These are phyloP conservation scores for Dendrobium officinale DNA, from an alignment of 106 monocot species.

Conservation along the genomic window DNA sequence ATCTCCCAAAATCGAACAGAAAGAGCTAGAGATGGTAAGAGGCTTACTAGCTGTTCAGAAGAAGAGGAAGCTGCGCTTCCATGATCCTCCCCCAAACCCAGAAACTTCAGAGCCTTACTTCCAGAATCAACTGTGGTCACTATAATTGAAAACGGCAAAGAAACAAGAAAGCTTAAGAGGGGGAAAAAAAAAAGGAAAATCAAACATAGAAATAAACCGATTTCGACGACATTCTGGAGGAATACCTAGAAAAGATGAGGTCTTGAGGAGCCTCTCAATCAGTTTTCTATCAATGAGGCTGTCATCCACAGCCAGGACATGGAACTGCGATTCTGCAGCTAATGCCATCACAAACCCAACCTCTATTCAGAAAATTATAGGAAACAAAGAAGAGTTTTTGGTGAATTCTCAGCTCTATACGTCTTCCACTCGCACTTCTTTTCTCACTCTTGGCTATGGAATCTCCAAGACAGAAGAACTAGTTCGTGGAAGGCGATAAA, in stretches of 20 bases:
- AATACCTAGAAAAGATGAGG: constrained; percentile 48
- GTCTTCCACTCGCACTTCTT: not conserved
- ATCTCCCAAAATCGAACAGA: not conserved
- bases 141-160: not conserved
- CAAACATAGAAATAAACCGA: not conserved
- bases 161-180: not conserved
- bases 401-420: not conserved
- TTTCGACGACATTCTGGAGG: not conserved
- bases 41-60: constrained; percentile 5
- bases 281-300: constrained; percentile 52
- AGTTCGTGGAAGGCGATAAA: not conserved
- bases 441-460: not conserved
- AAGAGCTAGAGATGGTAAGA: not conserved
- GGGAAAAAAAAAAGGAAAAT: not conserved
- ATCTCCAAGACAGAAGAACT: not conserved
- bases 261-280: constrained; percentile 52
- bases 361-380: not conserved
- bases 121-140: constrained; percentile 53
- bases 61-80: constrained; percentile 5
- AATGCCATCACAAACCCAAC: not conserved
- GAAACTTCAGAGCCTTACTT: constrained; percentile 42
- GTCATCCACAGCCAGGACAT: constrained; percentile 60
- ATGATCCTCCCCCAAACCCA: constrained; percentile 26
- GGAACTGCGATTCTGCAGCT: constrained; percentile 20
- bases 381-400: not conserved